Evolutionary conservation across 345 rosid genomes (phyloP).

Genomic region (Noccaea bulbosa): DNA sequence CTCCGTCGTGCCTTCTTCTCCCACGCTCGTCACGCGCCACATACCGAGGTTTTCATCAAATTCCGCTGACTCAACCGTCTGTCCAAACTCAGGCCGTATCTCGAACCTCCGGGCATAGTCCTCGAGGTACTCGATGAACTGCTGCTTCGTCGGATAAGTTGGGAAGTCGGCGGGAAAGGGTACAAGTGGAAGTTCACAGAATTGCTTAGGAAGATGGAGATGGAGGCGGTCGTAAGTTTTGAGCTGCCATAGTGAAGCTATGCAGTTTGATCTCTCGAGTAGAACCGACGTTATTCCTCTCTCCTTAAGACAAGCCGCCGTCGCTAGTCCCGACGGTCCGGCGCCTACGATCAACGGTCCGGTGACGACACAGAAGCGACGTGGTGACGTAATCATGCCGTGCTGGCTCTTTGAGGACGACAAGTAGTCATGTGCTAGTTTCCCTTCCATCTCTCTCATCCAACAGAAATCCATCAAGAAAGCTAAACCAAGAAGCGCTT

Average conservation of each 20-base stretch:
- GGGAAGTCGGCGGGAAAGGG: slow-evolving; percentile 65
- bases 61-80: slow-evolving; percentile 58
- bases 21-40: slow-evolving; percentile 62
- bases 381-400: slow-evolving; percentile 34
- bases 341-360: slow-evolving; percentile 80
- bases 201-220: slow-evolving; percentile 80
- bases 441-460: slow-evolving; percentile 76
- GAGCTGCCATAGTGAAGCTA: slow-evolving; percentile 83
- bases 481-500: slow-evolving; percentile 32
- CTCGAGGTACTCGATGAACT: slow-evolving; percentile 69
- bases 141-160: slow-evolving; percentile 72
- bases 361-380: slow-evolving; percentile 40
- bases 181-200: slow-evolving; percentile 79
- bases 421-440: slow-evolving; percentile 69
- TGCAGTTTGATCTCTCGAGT: slow-evolving; percentile 72
- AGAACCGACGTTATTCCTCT: slow-evolving; percentile 52
- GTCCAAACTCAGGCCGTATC: slow-evolving; percentile 59
- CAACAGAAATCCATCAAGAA: slow-evolving; percentile 55
- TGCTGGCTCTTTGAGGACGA: slow-evolving; percentile 25
- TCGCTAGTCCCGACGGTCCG: slow-evolving; percentile 80
- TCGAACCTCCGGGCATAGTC: slow-evolving; percentile 50
- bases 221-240: slow-evolving; percentile 78
- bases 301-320: slow-evolving; percentile 69
- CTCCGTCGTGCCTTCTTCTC: slow-evolving; percentile 44
- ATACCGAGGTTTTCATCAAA: slow-evolving; percentile 50